These are phyloP conservation scores for Microstroma glucosiphilum DNA, from an alignment of 1,284 basidiomycete species.

Conservation along the genomic window DNA sequence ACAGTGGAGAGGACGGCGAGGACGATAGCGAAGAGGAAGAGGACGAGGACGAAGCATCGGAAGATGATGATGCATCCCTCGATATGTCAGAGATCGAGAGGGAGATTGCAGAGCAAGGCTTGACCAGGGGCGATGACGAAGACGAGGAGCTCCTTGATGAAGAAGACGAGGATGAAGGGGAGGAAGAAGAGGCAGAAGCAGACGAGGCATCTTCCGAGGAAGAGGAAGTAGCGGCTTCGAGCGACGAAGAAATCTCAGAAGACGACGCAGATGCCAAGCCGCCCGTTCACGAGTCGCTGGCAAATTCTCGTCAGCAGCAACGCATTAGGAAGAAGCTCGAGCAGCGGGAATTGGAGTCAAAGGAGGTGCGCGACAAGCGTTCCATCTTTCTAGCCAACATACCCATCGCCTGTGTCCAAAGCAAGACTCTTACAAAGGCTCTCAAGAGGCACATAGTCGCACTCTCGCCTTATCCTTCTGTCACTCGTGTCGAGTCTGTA, in stretches of 20 bases:
- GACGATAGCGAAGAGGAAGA: slow-evolving; percentile 19
- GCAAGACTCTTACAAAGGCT: slow-evolving; percentile 52
- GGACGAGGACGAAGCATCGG: slow-evolving; percentile 19
- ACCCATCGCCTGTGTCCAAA: slow-evolving; percentile 67
- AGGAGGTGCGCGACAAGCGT: slow-evolving; percentile 60
- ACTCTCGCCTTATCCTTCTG: slow-evolving; percentile 33
- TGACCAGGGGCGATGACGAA: neutral
- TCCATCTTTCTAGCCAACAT: slow-evolving; percentile 94
- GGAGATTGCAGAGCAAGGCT: neutral
- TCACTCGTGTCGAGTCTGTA: slow-evolving; percentile 33
- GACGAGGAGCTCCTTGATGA: neutral
- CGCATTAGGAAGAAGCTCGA: slow-evolving; percentile 16
- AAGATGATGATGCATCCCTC: slow-evolving; percentile 19
- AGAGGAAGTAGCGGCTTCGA: slow-evolving; percentile 12
- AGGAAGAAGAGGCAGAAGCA: slow-evolving; percentile 12
- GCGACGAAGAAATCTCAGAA: slow-evolving; percentile 3
- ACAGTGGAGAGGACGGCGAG: slow-evolving; percentile 14
- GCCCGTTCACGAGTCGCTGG: slow-evolving; percentile 52
- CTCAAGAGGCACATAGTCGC: slow-evolving; percentile 50
- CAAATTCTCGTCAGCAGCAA: slow-evolving; percentile 20
- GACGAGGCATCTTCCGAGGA: slow-evolving; percentile 20
- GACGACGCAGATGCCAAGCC: slow-evolving; percentile 19
- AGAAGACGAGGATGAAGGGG: neutral
- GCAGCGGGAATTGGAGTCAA: slow-evolving; percentile 28
- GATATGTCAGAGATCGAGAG: slow-evolving; percentile 1